These are phyloP conservation scores for Nigrospora osmanthi DNA, from an alignment of 2,329 filamentous ascomycete species.

Conservation along the genomic window DNA sequence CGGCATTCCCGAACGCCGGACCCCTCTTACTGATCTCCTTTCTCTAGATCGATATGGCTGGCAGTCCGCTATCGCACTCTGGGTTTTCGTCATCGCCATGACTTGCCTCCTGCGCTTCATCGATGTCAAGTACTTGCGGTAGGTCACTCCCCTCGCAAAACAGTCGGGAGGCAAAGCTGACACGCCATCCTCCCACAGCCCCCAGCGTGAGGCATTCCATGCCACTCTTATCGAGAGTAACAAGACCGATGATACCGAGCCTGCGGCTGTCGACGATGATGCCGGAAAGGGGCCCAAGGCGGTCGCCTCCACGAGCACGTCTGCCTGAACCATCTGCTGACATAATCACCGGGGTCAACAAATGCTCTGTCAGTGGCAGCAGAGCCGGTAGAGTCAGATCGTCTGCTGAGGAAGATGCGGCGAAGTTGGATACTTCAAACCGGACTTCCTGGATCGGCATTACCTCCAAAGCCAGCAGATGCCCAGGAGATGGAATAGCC, in stretches of 20 bases:
- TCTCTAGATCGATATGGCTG: constrained; percentile 33
- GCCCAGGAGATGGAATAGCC: no score
- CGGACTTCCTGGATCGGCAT: no score
- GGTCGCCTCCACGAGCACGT: no score
- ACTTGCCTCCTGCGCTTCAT: constrained; percentile 32
- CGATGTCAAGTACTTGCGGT: constrained; percentile 31
- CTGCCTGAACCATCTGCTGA: no score
- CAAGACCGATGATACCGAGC: not conserved
- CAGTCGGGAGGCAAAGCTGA: not conserved
- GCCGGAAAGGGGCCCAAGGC: no score
- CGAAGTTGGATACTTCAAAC: no score
- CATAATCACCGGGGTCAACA: no score
- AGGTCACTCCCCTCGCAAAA: not conserved
- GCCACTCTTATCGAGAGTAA: constrained; percentile 1
- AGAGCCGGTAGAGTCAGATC: no score
- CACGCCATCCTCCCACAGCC: not conserved
- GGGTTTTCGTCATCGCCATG: constrained; percentile 36
- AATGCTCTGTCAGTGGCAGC: no score
- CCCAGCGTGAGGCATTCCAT: not conserved
- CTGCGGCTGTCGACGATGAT: not conserved
- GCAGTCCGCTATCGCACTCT: constrained; percentile 36
- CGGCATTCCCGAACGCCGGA: not conserved
- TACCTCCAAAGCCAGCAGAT: no score
- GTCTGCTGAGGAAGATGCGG: no score
- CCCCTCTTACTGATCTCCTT: not conserved